Base-by-base conservation (phyloP, 768 basidiomycete species). In the Wakefieldia striispora region DNA sequence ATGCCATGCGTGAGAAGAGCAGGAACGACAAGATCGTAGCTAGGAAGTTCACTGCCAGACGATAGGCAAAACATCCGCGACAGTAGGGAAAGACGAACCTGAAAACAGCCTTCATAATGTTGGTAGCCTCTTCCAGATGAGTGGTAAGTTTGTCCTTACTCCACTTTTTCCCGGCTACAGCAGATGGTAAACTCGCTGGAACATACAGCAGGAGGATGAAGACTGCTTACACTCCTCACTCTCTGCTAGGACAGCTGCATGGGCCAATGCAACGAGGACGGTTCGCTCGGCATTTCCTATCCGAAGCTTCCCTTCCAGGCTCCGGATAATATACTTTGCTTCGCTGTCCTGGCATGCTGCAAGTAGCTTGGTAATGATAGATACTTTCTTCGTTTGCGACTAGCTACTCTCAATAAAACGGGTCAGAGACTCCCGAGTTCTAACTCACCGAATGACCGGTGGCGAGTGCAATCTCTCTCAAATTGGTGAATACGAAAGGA, bases 231-330 rank as follows among this genome's bases (percentile, higher is more conserved):
- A 70, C 61, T 68, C 68, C 56, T 88, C 90, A 54, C 82, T 78
- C 65, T 92, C 88, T 19, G 86, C 88, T 26, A 95, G 74, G 23
- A 95, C 90, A 23, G 81, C 80, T 12, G 95, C 95, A 63, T 93
- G 92, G 0, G 95, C 91, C 34, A 99, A 74, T n/a, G 94, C 88
- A 31, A 95, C 88, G 39, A 98, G 75, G n/a, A 97, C 86, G 0
- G 94, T 95, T 47, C 91, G 86, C 66, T 98, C 97, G 7, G 97
- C 97, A 63, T 97, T 88, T 36, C 97, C 92, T 63, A 99, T 98
- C 13, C 97, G 82, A 33, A 99, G 80, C 68, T 99, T 99, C 51
- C 97, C 97, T 72, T 97, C 95, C 55, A 97, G 72, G 64, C 91
- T 93, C 35, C 95, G 86, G 31, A 98, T 86, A 57, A 98, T 90